phyloP scores from a whole-genome alignment of 305 asterid species.

The Solanum hybrid region DNA sequence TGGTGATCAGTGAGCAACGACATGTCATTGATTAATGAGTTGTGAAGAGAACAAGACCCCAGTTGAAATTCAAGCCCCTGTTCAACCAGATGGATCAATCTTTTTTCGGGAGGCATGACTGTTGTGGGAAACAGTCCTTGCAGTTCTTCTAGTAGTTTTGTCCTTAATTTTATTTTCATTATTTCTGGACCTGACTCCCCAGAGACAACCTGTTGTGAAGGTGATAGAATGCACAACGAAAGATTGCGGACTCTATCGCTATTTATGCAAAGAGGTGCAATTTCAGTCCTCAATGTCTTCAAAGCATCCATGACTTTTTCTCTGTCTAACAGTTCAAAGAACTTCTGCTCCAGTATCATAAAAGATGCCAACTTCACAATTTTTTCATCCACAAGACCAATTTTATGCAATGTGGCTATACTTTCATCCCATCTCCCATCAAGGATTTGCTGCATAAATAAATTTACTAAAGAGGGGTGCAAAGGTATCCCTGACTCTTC shows the following conservation, averaged over 20 bases:
- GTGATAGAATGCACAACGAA: constrained; percentile 18
- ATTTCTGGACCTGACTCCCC: neutral
- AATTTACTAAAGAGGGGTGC: constrained; percentile 13
- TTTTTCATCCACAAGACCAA: constrained; percentile 19
- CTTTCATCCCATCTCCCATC: constrained; percentile 29
- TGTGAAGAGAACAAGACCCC: constrained; percentile 27
- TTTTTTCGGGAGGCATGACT: constrained; percentile 22
- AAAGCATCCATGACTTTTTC: constrained; percentile 17
- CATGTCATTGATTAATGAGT: constrained; percentile 21
- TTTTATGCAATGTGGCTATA: constrained; percentile 17
- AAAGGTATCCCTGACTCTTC: constrained; percentile 28
- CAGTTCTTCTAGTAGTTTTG: constrained; percentile 21
- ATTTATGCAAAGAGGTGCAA: constrained; percentile 22
- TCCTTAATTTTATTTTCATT: constrained; percentile 3
- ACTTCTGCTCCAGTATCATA: constrained; percentile 27
- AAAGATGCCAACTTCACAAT: constrained; percentile 17
- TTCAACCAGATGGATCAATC: constrained; percentile 28
- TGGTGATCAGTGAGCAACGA: constrained; percentile 31
- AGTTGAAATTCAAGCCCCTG: constrained; percentile 30
- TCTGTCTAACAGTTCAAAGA: constrained; percentile 20
- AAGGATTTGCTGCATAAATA: constrained; percentile 22
- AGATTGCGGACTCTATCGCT: constrained; percentile 18
- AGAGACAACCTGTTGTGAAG: constrained; percentile 3
- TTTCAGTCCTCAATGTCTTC: constrained; percentile 23
- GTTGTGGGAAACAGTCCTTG: constrained; percentile 18